Conservation (phyloP, 2,329 filamentous ascomycete species). For the Colletotrichum liaoningense region DNA sequence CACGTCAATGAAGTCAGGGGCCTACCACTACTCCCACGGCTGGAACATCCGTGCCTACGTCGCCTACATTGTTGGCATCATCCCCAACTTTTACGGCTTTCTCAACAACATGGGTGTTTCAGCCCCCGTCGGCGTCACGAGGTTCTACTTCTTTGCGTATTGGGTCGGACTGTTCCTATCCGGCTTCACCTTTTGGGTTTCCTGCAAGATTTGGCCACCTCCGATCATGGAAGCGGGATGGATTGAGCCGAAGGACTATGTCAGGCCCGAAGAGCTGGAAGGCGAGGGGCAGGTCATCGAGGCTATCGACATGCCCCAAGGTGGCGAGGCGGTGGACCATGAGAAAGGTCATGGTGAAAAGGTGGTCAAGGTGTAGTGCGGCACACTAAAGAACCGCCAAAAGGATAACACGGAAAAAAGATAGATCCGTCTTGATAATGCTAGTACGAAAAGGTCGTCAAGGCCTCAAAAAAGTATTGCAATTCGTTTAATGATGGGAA, state of each 20-base stretch:
- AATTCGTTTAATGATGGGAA: neutral
- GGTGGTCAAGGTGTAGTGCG: neutral
- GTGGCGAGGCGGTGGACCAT: neutral
- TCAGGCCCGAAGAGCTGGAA: conserved; percentile 28
- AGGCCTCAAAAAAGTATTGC: neutral
- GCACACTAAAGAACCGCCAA: neutral
- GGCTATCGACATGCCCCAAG: conserved; percentile 2
- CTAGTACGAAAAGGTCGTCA: neutral
- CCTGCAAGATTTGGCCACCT: conserved; percentile 37
- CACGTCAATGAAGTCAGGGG: conserved; percentile 19
- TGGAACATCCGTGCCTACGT: conserved; percentile 32
- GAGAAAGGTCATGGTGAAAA: conserved; percentile 17
- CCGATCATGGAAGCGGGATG: conserved; percentile 33
- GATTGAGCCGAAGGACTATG: conserved; percentile 37
- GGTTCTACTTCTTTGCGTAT: conserved; percentile 68
- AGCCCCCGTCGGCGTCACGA: conserved; percentile 45
- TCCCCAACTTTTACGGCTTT: conserved; percentile 55
- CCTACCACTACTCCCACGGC: conserved; percentile 29
- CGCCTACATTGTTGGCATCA: conserved; percentile 47
- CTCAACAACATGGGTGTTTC: conserved; percentile 52
- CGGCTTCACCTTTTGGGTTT: conserved; percentile 40
- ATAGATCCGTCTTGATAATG: neutral
- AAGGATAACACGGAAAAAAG: neutral
- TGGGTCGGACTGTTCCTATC: conserved; percentile 63
- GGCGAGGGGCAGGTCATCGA: conserved; percentile 12